Conservation (phyloP, 75 land plant genomes). For the Pinus taeda region DNA sequence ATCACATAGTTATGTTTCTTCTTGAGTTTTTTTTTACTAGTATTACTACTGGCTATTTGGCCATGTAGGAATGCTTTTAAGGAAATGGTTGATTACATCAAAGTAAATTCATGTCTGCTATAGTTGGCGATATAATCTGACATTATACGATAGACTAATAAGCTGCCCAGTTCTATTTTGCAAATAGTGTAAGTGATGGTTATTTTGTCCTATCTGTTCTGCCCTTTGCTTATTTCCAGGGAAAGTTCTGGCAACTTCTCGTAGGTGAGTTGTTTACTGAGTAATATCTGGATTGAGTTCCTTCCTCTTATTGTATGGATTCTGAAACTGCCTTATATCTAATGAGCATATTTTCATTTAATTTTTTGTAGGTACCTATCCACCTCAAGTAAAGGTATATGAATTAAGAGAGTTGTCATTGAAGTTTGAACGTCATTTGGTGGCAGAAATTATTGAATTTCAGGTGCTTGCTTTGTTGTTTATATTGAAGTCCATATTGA, state of each 20-base stretch:
- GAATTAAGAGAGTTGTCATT: constrained; percentile 77
- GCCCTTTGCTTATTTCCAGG: background rate
- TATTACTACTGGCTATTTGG: background rate
- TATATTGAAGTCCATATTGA: background rate
- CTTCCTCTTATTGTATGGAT: background rate
- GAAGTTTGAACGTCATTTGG: constrained; percentile 94
- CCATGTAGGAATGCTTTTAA: no score
- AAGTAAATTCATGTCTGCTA: no score
- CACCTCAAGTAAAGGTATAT: constrained; percentile 92
- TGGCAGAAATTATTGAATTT: constrained; percentile 85
- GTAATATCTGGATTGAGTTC: no score
- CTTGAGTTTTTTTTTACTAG: background rate
- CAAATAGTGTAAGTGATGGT: background rate
- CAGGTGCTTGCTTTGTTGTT: constrained; percentile 44
- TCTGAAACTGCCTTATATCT: background rate
- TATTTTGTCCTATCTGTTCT: background rate
- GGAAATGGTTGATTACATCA: no score
- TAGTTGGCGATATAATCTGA: background rate
- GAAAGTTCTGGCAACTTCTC: background rate
- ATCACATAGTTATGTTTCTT: no score
- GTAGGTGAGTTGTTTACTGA: background rate
- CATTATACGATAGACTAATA: background rate
- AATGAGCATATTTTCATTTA: background rate
- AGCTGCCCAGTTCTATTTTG: background rate
- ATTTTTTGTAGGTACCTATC: constrained; percentile 71